These are phyloP conservation scores for Helicocarpus griseus DNA, from an alignment of 2,329 filamentous ascomycete species.

Conservation along the genomic window DNA sequence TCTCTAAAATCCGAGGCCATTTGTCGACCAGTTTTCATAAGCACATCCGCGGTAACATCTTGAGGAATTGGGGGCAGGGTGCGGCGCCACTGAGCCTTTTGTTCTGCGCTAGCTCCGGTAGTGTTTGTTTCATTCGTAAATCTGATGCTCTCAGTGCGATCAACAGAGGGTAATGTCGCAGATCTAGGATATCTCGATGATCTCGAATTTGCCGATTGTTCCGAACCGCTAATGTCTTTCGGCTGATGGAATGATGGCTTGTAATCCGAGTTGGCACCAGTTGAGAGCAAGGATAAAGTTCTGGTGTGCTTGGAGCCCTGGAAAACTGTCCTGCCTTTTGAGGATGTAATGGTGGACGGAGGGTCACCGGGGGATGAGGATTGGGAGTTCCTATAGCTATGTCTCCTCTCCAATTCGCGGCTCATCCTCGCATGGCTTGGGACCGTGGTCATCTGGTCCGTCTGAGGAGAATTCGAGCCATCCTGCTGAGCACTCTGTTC, in stretches of 20 bases:
- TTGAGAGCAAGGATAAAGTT: constrained; percentile 75
- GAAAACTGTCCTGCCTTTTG: constrained; percentile 54
- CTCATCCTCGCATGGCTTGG: constrained; percentile 27
- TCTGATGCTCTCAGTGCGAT: constrained; percentile 19
- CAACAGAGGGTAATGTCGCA: constrained; percentile 32
- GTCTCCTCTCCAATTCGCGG: constrained; percentile 63
- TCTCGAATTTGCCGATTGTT: constrained; percentile 17
- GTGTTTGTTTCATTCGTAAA: constrained; percentile 13
- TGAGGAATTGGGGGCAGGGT: constrained; percentile 37
- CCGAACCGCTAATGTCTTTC: constrained; percentile 11
- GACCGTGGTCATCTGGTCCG: constrained; percentile 14
- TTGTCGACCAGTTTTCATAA: constrained; percentile 56
- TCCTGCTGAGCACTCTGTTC: constrained; percentile 13
- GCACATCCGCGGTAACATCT: constrained; percentile 29
- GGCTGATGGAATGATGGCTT: constrained; percentile 13
- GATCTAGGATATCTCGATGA: constrained; percentile 29
- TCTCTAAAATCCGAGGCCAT: constrained; percentile 83
- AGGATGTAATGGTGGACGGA: constrained; percentile 23
- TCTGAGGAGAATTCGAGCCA: constrained; percentile 3
- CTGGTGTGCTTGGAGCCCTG: constrained; percentile 52
- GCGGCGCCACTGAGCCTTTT: constrained; percentile 31
- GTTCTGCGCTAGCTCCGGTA: constrained; percentile 24
- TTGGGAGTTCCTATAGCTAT: constrained; percentile 50
- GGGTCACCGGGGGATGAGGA: constrained; percentile 31
- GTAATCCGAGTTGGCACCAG: constrained; percentile 19